These are phyloP conservation scores for Glycyrrhiza uralensis DNA, from an alignment of 306 rosid genomes.

Conservation along the genomic window DNA sequence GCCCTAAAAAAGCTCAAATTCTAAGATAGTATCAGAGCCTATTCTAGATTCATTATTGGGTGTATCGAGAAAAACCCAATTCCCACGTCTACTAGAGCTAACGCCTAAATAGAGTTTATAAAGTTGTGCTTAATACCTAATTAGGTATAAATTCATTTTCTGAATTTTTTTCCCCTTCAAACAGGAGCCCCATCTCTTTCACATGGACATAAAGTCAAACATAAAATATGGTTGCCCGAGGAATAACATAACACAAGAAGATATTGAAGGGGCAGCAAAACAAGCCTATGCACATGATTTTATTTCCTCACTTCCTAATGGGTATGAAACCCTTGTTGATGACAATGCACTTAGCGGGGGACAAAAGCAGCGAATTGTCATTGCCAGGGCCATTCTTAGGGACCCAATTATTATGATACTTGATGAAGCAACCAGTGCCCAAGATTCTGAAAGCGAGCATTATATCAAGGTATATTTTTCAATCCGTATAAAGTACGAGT, in stretches of 20 bases:
- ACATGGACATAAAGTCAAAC: conserved; percentile 77
- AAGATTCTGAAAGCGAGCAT: conserved; percentile 86
- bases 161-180: conserved; percentile 3
- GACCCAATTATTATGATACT: conserved; percentile 79
- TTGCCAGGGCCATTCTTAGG: conserved; percentile 87
- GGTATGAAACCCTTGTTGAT: conserved; percentile 81
- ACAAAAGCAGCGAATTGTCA: conserved; percentile 90
- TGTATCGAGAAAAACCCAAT: no score
- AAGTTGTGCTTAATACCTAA: background rate
- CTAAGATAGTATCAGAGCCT: no score
- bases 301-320: conserved; percentile 66
- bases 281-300: conserved; percentile 84
- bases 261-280: conserved; percentile 78
- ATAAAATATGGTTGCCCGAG: conserved; percentile 67
- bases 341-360: conserved; percentile 84
- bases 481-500: no score
- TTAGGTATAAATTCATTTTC: background rate
- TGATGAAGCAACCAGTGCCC: conserved; percentile 90
- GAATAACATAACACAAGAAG: conserved; percentile 36
- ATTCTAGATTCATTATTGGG: no score
- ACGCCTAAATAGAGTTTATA: no score
- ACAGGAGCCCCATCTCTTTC: conserved; percentile 83
- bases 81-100: no score
- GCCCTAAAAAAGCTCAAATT: no score
- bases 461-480: conserved; percentile 56